Percentiles rank a stretch among this genome's conserved stretches.
Evolutionary conservation across 768 basidiomycete genomes (phyloP).

Genomic region (Leccinum subgranulosum): DNA sequence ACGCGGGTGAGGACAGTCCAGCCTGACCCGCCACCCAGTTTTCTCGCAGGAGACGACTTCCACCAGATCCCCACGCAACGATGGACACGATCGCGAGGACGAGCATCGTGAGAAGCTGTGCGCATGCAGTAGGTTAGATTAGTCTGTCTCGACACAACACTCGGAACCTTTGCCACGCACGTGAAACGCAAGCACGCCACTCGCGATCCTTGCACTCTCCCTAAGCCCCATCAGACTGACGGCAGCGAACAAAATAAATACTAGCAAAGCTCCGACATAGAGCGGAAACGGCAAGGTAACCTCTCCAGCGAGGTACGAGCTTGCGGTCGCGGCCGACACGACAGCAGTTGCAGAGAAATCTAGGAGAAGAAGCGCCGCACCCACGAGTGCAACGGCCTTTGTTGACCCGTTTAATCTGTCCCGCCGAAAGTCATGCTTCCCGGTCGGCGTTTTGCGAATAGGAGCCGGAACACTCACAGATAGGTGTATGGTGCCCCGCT

Average conservation of each 20-base stretch:
- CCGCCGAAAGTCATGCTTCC: neutral
- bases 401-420: slow-evolving; percentile 60
- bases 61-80: slow-evolving; percentile 50
- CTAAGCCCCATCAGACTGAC: slow-evolving; percentile 57
- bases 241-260: slow-evolving; percentile 51
- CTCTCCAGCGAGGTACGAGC: slow-evolving; percentile 65
- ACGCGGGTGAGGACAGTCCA: slow-evolving; percentile 26
- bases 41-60: slow-evolving; percentile 43
- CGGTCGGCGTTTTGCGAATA: neutral
- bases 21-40: slow-evolving; percentile 51
- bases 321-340: slow-evolving; percentile 72
- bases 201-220: slow-evolving; percentile 61
- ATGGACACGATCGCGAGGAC: slow-evolving; percentile 48
- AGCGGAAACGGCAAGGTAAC: slow-evolving; percentile 54
- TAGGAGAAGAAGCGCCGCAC: slow-evolving; percentile 63
- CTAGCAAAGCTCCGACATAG: slow-evolving; percentile 49
- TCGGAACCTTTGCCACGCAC: slow-evolving; percentile 33
- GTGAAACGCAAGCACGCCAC: slow-evolving; percentile 56
- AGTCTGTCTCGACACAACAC: neutral
- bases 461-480: slow-evolving; percentile 38
- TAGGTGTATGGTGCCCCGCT: slow-evolving; percentile 73
- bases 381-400: slow-evolving; percentile 61
- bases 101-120: slow-evolving; percentile 54
- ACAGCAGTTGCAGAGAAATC: slow-evolving; percentile 69
- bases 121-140: neutral